phyloP scores from a whole-genome alignment of 139 green algal genomes.

The Desmodesmus armatus region DNA sequence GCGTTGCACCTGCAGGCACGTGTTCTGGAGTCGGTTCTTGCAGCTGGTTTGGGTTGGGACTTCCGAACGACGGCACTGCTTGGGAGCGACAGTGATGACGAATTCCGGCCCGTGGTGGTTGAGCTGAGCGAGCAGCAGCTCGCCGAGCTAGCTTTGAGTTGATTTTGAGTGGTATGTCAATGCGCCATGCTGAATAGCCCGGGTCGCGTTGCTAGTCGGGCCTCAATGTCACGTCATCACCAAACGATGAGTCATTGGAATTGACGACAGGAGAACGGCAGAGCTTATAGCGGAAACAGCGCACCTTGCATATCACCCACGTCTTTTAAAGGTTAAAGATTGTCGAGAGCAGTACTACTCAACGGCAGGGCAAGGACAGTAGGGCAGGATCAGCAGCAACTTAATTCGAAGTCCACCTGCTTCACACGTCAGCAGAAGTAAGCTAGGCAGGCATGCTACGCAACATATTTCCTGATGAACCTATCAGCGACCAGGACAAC shows the following conservation, averaged over 20 bases:
- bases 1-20: conserved; percentile 7
- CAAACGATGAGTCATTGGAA: too few relatives aligned
- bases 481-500: too few relatives aligned
- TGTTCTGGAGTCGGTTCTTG: conserved; percentile 55
- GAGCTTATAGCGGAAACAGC: not conserved
- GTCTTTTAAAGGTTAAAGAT: too few relatives aligned
- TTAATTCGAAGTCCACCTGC: too few relatives aligned
- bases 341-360: too few relatives aligned
- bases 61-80: conserved; percentile 46
- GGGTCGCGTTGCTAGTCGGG: not conserved
- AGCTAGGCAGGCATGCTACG: too few relatives aligned
- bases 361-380: too few relatives aligned
- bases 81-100: conserved; percentile 54
- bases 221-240: too few relatives aligned
- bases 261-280: not conserved
- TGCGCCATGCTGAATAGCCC: not conserved
- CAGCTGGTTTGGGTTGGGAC: conserved; percentile 63
- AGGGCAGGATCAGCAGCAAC: too few relatives aligned
- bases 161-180: not conserved
- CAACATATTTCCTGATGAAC: too few relatives aligned
- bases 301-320: not conserved
- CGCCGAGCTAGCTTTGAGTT: not conserved
- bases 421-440: too few relatives aligned
- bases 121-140: conserved; percentile 51
- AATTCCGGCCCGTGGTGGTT: conserved; percentile 73